These are phyloP conservation scores for Polygonum maritimum DNA, from an alignment of 148 eudicot species.

Conservation along the genomic window DNA sequence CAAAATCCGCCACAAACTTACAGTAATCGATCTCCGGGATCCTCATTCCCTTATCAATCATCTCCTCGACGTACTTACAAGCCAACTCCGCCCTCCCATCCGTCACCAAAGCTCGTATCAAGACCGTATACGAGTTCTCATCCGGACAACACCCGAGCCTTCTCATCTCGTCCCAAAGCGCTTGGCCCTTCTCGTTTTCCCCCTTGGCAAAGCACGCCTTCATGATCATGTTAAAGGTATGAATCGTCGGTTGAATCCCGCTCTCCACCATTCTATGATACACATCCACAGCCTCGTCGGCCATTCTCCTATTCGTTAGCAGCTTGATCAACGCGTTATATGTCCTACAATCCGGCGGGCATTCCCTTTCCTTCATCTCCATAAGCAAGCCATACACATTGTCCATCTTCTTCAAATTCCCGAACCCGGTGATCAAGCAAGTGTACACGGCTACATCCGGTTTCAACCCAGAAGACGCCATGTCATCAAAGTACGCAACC, in stretches of 20 bases:
- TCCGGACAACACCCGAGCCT: conserved; percentile 80
- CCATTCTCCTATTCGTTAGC: conserved; percentile 59
- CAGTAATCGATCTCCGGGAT: conserved; percentile 68
- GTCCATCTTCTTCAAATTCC: conserved; percentile 70
- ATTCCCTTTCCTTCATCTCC: conserved; percentile 77
- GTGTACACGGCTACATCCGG: conserved; percentile 78
- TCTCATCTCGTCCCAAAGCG: conserved; percentile 87
- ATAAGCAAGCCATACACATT: conserved; percentile 48
- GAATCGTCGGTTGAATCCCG: conserved; percentile 59
- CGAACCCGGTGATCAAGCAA: conserved; percentile 80
- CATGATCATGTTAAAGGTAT: conserved; percentile 86
- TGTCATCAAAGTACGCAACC: conserved; percentile 45
- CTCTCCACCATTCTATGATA: conserved; percentile 63
- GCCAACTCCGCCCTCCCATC: conserved; percentile 70
- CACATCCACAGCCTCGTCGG: conserved; percentile 63
- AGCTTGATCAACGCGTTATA: conserved; percentile 80
- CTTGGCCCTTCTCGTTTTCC: conserved; percentile 54
- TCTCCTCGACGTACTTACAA: conserved; percentile 65
- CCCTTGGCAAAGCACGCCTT: conserved; percentile 47
- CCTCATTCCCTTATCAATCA: conserved; percentile 84
- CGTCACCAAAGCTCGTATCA: conserved; percentile 70
- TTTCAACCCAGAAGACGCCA: conserved; percentile 48
- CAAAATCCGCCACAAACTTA: conserved; percentile 55
- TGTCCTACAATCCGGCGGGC: conserved; percentile 53
- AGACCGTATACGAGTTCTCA: conserved; percentile 64